These are phyloP conservation scores for Clarireedia hainanense DNA, from an alignment of 2,329 filamentous ascomycete genomes.

Conservation along the genomic window DNA sequence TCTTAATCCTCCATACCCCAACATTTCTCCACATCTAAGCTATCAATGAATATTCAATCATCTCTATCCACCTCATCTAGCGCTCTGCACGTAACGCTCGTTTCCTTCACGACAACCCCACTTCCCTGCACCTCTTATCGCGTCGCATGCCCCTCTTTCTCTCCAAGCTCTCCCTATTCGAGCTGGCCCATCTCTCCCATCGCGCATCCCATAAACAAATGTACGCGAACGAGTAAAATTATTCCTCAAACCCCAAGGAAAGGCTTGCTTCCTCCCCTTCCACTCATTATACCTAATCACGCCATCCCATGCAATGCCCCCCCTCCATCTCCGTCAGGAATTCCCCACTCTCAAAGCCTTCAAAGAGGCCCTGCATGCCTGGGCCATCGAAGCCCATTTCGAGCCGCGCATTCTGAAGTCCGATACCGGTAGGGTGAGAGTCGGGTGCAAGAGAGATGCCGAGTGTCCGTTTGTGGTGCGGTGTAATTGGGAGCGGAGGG, in stretches of 20 bases:
- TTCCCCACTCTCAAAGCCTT: slow-evolving; percentile 29
- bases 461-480: slow-evolving; percentile 28
- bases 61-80: neutral
- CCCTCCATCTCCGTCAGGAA: slow-evolving; percentile 27
- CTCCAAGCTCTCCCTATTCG: no score
- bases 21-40: neutral
- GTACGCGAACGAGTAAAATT: neutral
- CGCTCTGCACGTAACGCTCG: neutral
- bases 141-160: neutral
- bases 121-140: neutral
- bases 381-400: slow-evolving; percentile 30
- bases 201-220: neutral
- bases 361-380: slow-evolving; percentile 29
- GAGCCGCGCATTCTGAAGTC: slow-evolving; percentile 29
- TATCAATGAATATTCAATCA: neutral
- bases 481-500: slow-evolving; percentile 29
- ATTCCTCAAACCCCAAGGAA: neutral
- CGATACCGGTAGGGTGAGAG: slow-evolving; percentile 28
- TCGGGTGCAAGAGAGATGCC: slow-evolving; percentile 28
- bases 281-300: neutral
- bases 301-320: slow-evolving; percentile 18
- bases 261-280: neutral
- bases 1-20: slow-evolving; percentile 1
- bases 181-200: neutral
- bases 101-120: neutral